phyloP scores from a whole-genome alignment of 169 alveolate species.

The Eimeria necatrix region DNA sequence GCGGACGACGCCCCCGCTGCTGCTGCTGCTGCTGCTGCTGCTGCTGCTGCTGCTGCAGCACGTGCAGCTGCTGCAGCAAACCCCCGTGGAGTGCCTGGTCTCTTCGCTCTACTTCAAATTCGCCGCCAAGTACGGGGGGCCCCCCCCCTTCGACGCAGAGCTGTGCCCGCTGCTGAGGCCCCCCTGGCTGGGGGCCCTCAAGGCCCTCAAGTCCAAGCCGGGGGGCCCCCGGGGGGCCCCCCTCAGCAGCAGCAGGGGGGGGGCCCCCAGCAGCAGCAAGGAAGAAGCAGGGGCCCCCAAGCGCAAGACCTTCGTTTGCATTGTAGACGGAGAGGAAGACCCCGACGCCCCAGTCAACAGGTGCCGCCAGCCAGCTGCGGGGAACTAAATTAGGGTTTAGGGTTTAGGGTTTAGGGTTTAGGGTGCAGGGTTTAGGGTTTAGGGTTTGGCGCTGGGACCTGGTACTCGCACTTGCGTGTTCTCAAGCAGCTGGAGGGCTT shows the following conservation, averaged over 20 bases:
- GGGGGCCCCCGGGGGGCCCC: neutral
- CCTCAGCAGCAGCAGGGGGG: neutral
- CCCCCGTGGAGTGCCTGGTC: slow-evolving; percentile 27
- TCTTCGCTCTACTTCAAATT: neutral
- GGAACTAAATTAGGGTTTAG: neutral
- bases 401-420: slow-evolving; percentile 2
- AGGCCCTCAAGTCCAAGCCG: neutral
- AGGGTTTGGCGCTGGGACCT: neutral
- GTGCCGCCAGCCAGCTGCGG: neutral
- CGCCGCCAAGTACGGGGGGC: neutral
- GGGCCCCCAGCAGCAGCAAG: neutral
- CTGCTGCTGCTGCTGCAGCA: slow-evolving; percentile 13
- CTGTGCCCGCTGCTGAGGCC: neutral
- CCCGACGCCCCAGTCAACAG: neutral
- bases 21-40: too few relatives aligned
- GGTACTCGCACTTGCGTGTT: neutral
- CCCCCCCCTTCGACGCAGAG: slow-evolving; percentile 8
- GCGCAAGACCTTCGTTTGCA: neutral
- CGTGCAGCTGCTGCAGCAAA: neutral
- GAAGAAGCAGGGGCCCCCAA: neutral
- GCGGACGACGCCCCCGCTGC: neutral
- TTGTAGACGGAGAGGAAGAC: neutral
- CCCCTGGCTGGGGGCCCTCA: neutral
- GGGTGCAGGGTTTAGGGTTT: neutral
- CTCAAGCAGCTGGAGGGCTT: neutral